Evolutionary conservation across 768 basidiomycete genomes (phyloP).

Genomic region (Macrocybe gigantea): DNA sequence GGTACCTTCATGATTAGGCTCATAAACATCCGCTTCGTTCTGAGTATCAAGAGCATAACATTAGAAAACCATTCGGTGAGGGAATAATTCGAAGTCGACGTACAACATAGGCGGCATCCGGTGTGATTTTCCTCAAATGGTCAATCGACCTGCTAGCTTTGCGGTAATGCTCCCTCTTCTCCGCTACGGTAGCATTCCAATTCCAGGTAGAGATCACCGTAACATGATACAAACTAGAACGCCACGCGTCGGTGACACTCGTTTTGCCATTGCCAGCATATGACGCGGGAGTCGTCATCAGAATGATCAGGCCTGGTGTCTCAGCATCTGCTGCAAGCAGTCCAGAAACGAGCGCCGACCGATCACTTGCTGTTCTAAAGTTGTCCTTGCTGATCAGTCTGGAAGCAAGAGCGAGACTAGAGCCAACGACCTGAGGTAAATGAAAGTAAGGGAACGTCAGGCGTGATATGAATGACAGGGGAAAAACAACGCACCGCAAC

Average conservation of each 20-base stretch:
- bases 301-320: conserved; percentile 34
- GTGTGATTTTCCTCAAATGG: conserved; percentile 34
- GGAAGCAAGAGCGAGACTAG: conserved; percentile 35
- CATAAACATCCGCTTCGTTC: conserved; percentile 47
- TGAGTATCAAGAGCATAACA: conserved; percentile 7
- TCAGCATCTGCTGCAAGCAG: conserved; percentile 27
- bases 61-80: neutral
- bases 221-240: conserved; percentile 38
- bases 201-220: conserved; percentile 38
- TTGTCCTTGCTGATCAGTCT: conserved; percentile 35
- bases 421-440: conserved; percentile 26
- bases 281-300: conserved; percentile 33
- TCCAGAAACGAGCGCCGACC: conserved; percentile 27
- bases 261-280: conserved; percentile 27
- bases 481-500: conserved; percentile 27
- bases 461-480: conserved; percentile 3
- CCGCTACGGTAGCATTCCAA: conserved; percentile 35
- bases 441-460: conserved; percentile 7
- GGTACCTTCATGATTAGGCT: conserved; percentile 37
- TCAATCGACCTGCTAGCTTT: conserved; percentile 31
- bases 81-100: conserved; percentile 8
- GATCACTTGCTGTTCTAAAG: conserved; percentile 25
- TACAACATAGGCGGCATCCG: conserved; percentile 40
- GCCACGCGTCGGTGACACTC: conserved; percentile 40
- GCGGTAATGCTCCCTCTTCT: conserved; percentile 27